phyloP scores from a whole-genome alignment of 257 asterid genomes.

The Solanum lycopersicoides region DNA sequence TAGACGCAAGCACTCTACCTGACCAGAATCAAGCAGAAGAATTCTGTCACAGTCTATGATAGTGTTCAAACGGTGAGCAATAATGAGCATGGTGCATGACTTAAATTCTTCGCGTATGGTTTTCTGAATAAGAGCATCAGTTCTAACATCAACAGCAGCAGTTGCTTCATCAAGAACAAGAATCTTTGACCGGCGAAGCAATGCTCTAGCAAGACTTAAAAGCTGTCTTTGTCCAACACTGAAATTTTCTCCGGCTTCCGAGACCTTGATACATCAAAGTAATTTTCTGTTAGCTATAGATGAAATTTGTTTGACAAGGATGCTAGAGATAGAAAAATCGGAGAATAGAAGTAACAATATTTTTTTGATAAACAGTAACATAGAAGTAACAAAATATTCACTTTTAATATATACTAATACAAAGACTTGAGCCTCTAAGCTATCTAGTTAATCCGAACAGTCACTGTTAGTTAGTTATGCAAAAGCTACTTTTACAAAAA shows the following conservation, averaged over 20 bases:
- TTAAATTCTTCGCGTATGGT: conserved; percentile 89
- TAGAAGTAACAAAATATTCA: background rate
- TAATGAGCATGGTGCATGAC: conserved; percentile 89
- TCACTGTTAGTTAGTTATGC: background rate
- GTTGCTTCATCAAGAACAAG: conserved; percentile 99
- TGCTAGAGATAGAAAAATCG: background rate
- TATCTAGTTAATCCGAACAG: background rate
- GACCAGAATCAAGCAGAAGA: conserved; percentile 83
- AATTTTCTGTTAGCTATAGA: background rate
- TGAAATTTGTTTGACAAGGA: background rate
- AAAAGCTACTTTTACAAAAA: background rate
- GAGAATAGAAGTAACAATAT: background rate
- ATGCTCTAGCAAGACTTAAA: conserved; percentile 85
- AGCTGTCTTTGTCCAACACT: conserved; percentile 97
- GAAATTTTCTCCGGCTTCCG: conserved; percentile 94
- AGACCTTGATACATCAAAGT: conserved; percentile 43
- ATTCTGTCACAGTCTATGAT: conserved; percentile 81
- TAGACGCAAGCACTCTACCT: conserved; percentile 27
- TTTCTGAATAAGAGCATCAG: conserved; percentile 93
- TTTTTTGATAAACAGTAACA: background rate
- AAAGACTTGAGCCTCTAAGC: background rate
- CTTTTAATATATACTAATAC: background rate
- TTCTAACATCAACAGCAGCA: conserved; percentile 94
- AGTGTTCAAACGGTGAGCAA: conserved; percentile 93
- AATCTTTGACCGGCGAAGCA: conserved; percentile 89